Percentiles rank a stretch among this genome's conserved stretches.
These are phyloP conservation scores for Scedosporium boydii DNA, from an alignment of 2,329 filamentous ascomycete genomes.

Conservation along the genomic window DNA sequence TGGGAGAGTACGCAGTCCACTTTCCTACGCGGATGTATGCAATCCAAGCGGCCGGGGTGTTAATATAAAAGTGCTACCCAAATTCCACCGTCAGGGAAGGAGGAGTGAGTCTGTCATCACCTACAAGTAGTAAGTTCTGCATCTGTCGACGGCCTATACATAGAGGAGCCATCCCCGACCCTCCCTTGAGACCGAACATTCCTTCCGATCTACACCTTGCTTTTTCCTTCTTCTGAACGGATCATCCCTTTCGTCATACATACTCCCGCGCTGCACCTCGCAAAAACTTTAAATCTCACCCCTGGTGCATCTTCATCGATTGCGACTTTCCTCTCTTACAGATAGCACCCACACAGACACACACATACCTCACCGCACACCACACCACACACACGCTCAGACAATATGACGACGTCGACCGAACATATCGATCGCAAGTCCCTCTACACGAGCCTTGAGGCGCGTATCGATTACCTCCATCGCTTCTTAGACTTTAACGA, in stretches of 20 bases:
- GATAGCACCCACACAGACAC: background rate
- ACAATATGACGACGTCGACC: background rate
- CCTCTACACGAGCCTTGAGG: conserved; percentile 61
- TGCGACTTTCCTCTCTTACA: background rate
- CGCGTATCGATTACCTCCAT: conserved; percentile 63
- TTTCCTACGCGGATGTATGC: too few relatives aligned
- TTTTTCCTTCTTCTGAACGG: background rate
- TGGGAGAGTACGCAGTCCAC: too few relatives aligned
- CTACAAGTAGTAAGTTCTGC: background rate
- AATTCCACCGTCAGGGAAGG: background rate
- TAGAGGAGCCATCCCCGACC: background rate
- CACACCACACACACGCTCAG: background rate
- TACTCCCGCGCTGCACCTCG: background rate
- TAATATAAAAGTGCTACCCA: background rate
- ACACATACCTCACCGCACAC: background rate
- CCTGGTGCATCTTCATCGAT: too few relatives aligned
- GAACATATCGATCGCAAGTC: conserved; percentile 62
- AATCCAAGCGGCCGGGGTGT: too few relatives aligned
- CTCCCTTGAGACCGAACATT: background rate
- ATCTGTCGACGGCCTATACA: background rate
- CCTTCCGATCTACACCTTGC: background rate
- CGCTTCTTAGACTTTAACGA: conserved; percentile 67
- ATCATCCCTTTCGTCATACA: background rate
- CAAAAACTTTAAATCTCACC: too few relatives aligned
- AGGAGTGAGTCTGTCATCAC: background rate